These are phyloP conservation scores for Clausena lansium DNA, from an alignment of 345 rosid species.

Conservation along the genomic window DNA sequence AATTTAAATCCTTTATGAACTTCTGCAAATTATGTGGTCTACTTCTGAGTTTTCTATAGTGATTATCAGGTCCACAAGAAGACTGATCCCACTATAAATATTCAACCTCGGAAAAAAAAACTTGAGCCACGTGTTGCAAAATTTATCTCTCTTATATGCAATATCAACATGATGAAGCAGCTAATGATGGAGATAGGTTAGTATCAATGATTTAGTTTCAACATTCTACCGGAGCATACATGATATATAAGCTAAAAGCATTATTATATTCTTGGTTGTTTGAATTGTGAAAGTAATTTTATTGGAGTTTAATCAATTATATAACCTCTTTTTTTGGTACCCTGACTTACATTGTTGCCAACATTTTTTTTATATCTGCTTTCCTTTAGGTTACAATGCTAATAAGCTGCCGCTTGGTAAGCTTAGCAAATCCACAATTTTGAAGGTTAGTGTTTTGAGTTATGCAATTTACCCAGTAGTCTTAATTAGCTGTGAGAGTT, in stretches of 20 bases:
- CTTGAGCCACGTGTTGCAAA: conserved; percentile 68
- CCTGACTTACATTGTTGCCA: no score
- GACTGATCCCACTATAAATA: conserved; percentile 31
- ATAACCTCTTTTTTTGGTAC: background rate
- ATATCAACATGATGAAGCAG: conserved; percentile 85
- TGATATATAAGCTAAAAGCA: background rate
- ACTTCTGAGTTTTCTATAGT: conserved; percentile 17
- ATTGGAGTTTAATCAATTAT: conserved; percentile 1
- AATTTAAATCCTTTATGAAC: background rate
- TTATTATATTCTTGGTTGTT: background rate
- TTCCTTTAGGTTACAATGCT: conserved; percentile 69
- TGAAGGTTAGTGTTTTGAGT: conserved; percentile 36
- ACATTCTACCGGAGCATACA: background rate
- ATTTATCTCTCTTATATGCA: conserved; percentile 82
- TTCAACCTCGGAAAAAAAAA: conserved; percentile 61
- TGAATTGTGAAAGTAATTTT: conserved; percentile 1
- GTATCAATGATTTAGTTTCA: conserved; percentile 18
- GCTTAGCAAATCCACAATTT: conserved; percentile 74
- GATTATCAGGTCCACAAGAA: conserved; percentile 43
- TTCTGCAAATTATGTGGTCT: background rate
- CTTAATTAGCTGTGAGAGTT: background rate
- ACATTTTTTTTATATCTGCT: background rate
- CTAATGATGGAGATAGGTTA: conserved; percentile 96
- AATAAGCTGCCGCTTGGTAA: conserved; percentile 92
- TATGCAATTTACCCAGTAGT: background rate